phyloP scores from a whole-genome alignment of 192 early-diverging fungal genomes.

The Blastocladiella britannica region DNA sequence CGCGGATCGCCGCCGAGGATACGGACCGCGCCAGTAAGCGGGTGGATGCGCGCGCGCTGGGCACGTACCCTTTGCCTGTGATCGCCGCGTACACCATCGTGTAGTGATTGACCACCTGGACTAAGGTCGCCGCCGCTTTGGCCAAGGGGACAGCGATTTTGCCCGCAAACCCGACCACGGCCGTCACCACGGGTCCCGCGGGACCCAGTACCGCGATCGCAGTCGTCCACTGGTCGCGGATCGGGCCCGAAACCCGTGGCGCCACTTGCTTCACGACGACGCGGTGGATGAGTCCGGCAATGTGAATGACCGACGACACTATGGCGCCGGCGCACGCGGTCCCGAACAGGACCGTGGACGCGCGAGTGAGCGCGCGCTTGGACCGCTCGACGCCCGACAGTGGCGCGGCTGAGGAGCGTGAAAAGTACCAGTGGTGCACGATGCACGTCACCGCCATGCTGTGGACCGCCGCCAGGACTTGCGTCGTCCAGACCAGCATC shows the following conservation, averaged over 20 bases:
- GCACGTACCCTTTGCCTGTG: not conserved
- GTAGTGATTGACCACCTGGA: not conserved
- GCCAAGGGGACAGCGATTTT: too few relatives aligned
- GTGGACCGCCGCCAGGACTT: not conserved
- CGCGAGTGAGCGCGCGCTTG: not conserved
- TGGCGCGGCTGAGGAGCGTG: not conserved
- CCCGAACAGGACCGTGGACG: not conserved
- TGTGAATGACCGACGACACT: not conserved
- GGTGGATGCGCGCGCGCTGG: not conserved
- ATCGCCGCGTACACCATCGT: not conserved
- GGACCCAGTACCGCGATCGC: too few relatives aligned
- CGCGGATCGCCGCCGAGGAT: not conserved
- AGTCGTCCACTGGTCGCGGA: too few relatives aligned
- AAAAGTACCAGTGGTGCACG: not conserved
- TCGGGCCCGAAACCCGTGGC: too few relatives aligned
- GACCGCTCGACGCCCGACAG: not conserved
- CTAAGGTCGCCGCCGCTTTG: not conserved
- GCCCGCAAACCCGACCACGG: too few relatives aligned
- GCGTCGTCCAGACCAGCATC: not conserved
- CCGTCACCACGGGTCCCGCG: too few relatives aligned
- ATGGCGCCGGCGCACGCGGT: not conserved
- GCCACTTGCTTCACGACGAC: too few relatives aligned
- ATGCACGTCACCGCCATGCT: not conserved
- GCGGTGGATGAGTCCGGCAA: too few relatives aligned
- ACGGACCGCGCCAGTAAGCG: not conserved